These are phyloP conservation scores for Epichloe coenophiala DNA, from an alignment of 2,329 filamentous ascomycete species.

Conservation along the genomic window DNA sequence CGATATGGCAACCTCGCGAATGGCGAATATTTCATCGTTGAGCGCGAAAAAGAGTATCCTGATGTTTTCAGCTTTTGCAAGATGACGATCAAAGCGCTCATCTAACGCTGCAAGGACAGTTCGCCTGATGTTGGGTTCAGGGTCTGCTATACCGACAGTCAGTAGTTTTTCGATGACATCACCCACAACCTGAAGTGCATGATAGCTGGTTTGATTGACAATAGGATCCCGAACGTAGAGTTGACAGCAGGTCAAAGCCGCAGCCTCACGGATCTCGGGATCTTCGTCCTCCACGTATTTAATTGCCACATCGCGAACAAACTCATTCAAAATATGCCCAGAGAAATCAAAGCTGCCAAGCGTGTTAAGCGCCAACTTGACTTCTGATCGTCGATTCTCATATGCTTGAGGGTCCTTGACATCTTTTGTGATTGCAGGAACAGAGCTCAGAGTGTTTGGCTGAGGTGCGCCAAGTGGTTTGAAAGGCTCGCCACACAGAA, in stretches of 20 bases:
- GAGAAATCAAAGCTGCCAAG: conserved; percentile 96
- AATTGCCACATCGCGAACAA: conserved; percentile 94
- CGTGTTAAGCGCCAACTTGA: conserved; percentile 86
- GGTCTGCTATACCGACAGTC: conserved; percentile 87
- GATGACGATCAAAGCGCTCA: conserved; percentile 83
- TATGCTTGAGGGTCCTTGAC: conserved; percentile 72
- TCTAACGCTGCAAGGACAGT: conserved; percentile 85
- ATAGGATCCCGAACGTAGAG: conserved; percentile 95
- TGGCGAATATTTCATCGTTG: conserved; percentile 87
- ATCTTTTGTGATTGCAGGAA: conserved; percentile 77
- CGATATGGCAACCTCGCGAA: conserved; percentile 86
- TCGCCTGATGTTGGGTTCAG: conserved; percentile 73
- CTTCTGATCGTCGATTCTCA: conserved; percentile 69
- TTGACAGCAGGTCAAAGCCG: conserved; percentile 93
- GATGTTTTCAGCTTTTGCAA: conserved; percentile 97
- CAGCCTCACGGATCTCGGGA: conserved; percentile 81
- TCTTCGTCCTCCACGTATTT: conserved; percentile 97
- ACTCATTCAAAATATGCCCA: conserved; percentile 90
- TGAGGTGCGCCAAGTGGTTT: conserved; percentile 83
- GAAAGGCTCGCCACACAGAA: conserved; percentile 85
- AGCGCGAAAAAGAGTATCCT: conserved; percentile 88
- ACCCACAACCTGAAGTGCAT: conserved; percentile 91
- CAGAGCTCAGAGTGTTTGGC: conserved; percentile 62
- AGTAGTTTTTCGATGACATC: conserved; percentile 96
- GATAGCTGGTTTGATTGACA: conserved; percentile 92